Conservation (phyloP, 2,329 filamentous ascomycete genomes). For the Pseudogymnoascus verrucosus region DNA sequence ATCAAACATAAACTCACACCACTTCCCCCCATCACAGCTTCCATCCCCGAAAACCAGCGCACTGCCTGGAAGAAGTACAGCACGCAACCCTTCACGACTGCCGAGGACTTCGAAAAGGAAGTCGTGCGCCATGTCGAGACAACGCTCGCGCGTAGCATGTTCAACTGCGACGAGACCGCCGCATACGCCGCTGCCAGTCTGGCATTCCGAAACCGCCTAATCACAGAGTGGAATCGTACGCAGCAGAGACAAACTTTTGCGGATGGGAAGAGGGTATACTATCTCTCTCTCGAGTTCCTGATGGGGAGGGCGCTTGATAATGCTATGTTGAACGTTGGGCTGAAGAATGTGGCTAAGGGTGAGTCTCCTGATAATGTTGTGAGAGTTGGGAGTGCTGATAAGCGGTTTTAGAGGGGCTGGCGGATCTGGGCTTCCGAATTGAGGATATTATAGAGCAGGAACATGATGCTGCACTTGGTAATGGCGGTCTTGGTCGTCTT, state of each 20-base stretch:
- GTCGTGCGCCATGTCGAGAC: constrained; percentile 94
- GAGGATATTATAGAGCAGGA: constrained; percentile 94
- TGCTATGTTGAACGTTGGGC: constrained; percentile 91
- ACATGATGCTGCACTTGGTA: constrained; percentile 91
- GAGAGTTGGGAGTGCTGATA: background rate
- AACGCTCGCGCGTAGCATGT: constrained; percentile 87
- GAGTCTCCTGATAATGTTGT: constrained; percentile 24
- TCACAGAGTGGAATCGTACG: constrained; percentile 96
- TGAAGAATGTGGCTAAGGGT: constrained; percentile 80
- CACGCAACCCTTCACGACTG: constrained; percentile 61
- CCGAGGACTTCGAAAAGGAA: constrained; percentile 80
- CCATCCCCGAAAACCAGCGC: constrained; percentile 81
- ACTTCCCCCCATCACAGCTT: constrained; percentile 38
- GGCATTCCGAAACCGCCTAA: constrained; percentile 84
- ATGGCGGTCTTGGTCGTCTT: constrained; percentile 88
- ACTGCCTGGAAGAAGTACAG: constrained; percentile 64
- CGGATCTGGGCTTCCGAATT: constrained; percentile 89
- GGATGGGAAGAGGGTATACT: constrained; percentile 93
- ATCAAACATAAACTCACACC: background rate
- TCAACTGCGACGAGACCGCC: constrained; percentile 93
- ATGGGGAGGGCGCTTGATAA: constrained; percentile 97
- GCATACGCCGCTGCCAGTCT: constrained; percentile 87
- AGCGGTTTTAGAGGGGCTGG: constrained; percentile 58
- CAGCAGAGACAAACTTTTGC: constrained; percentile 90
- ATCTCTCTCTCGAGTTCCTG: constrained; percentile 92